Evolutionary conservation across 345 rosid genomes (phyloP).

Genomic region (Cardamine chenopodiifolia): DNA sequence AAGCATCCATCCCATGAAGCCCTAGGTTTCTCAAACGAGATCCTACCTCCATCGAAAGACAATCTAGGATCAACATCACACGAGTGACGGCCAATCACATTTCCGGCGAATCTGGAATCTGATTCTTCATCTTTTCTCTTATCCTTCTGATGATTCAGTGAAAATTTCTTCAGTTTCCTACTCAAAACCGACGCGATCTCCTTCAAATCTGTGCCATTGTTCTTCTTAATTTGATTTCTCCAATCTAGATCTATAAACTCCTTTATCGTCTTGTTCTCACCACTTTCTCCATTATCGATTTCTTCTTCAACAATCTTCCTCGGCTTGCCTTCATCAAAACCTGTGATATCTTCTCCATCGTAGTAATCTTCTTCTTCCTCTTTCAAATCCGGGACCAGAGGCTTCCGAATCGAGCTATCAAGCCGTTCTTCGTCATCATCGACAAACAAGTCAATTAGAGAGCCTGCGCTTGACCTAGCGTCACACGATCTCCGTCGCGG

Average conservation of each 20-base stretch:
- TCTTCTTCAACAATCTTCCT: conserved; percentile 37
- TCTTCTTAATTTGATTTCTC: conserved; percentile 51
- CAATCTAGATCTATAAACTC: conserved; percentile 81
- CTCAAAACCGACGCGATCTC: conserved; percentile 63
- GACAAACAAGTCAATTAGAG: conserved; percentile 52
- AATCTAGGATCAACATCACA: conserved; percentile 71
- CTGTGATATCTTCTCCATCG: conserved; percentile 39
- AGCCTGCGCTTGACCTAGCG: conserved; percentile 42
- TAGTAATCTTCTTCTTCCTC: conserved; percentile 26
- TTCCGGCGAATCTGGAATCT: conserved; percentile 43
- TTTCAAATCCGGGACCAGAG: conserved; percentile 31
- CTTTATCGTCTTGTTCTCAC: conserved; percentile 67
- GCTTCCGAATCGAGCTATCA: conserved; percentile 22
- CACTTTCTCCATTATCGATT: conserved; percentile 38
- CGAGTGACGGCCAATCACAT: conserved; percentile 54
- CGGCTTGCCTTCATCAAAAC: conserved; percentile 24
- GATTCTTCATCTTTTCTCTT: conserved; percentile 38
- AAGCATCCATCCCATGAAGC: conserved; percentile 82
- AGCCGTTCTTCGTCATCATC: conserved; percentile 46
- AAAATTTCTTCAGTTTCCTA: conserved; percentile 60
- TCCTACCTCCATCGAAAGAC: conserved; percentile 59
- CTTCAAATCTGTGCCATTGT: conserved; percentile 49
- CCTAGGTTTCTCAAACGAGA: conserved; percentile 73
- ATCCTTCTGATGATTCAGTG: conserved; percentile 54
- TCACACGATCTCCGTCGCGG: conserved; percentile 62